Evolutionary conservation across 306 rosid species (phyloP), one percentile per base, ranked within the genome.

Genomic region (Pterocarpus santalinus): DNA sequence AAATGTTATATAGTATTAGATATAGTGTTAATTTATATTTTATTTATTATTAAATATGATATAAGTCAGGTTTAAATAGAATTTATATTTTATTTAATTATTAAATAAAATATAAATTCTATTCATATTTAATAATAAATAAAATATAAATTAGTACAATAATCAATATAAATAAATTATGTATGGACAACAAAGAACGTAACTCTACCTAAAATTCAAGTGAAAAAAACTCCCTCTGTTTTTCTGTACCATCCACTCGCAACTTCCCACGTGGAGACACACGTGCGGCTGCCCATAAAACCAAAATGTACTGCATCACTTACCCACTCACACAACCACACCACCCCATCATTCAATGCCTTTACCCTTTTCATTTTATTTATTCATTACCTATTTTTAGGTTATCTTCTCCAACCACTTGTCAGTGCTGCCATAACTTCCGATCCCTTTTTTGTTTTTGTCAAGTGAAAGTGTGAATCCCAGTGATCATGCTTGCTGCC

Each of bases 361-460:
- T 34, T 10, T 5, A 43, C 47, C 47, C 8, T 43, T 43, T 10
- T 5, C 47, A 5, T 43, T 43, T 43, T 10, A 43, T 49, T 49
- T 3, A 14, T 47, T 47, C 13, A 1, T 5, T 69, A 32, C 61
- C 71, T 76, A 76, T 8, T 78, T 75, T 81, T 81, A 69, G 81
- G 84, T 77, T 55, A 71, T 87, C 85, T 80, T 80, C 85, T 71
- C 72, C 86, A 62, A 79, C 86, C 13, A 75, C 81, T 73, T 77
- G 75, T 83, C 86, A 85, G 84, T 15, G 28, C 32, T 81, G 72
- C 84, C 90, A 86, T 86, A 39, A 78, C 75, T 77, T 61, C 9
- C 13, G 3, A 62, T 1, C 35, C 60, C 17, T 1, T 64, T 55
- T 5, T 36, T 46, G 36, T 28, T 71, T 71, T 61, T 13, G 14